Conservation (phyloP, 2,329 filamentous ascomycete genomes). For the Chrysoporthe cubensis region DNA sequence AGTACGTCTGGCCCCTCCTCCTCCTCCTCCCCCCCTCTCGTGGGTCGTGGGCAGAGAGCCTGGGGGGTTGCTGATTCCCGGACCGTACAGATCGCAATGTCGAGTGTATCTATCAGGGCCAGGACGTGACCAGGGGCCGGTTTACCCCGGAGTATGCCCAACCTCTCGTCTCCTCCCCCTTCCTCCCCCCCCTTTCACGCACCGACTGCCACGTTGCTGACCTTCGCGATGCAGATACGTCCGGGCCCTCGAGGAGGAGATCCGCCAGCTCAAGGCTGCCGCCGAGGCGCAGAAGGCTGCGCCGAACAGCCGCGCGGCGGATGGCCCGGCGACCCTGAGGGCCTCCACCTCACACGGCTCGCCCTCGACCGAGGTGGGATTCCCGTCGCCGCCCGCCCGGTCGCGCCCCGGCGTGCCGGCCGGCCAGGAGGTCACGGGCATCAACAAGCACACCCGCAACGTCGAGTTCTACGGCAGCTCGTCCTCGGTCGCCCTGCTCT, state of each 20-base stretch:
- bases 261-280: constrained; percentile 23
- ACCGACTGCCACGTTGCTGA: constrained; percentile 16
- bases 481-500: constrained; percentile 49
- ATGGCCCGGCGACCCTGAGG: constrained; percentile 7
- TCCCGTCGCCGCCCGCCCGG: constrained; percentile 30
- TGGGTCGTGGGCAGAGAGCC: no score
- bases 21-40: no score
- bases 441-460: constrained; percentile 49
- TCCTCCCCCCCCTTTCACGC: not conserved
- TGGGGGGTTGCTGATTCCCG: not conserved
- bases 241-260: constrained; percentile 26
- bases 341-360: constrained; percentile 32
- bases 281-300: constrained; percentile 12
- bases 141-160: constrained; percentile 33
- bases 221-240: constrained; percentile 32
- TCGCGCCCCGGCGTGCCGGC: constrained; percentile 36
- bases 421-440: constrained; percentile 45
- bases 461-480: constrained; percentile 54
- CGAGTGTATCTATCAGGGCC: constrained; percentile 37
- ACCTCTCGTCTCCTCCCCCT: not conserved
- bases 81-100: constrained; percentile 31
- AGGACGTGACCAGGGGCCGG: constrained; percentile 31
- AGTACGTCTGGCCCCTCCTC: constrained; percentile 38
- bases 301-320: constrained; percentile 9
- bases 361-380: constrained; percentile 27